Percentiles rank a stretch among this genome's conserved stretches.
These are phyloP conservation scores for Cronartium quercuum DNA, from an alignment of 1,284 basidiomycete genomes.

Conservation along the genomic window DNA sequence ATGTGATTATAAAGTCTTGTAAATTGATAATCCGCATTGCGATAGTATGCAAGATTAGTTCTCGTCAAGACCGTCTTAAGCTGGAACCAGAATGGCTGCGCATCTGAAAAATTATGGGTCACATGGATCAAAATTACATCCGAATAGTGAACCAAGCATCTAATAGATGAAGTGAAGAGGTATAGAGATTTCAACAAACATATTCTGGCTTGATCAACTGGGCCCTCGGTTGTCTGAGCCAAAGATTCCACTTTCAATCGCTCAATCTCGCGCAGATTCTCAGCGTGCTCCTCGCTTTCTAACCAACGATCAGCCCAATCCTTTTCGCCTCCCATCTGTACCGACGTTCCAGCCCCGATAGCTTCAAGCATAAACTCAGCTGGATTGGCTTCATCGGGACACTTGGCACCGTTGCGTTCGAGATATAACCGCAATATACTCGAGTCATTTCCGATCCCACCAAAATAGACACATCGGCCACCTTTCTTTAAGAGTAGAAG, in stretches of 20 bases:
- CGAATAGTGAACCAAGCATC: too few relatives aligned
- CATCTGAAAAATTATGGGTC: too few relatives aligned
- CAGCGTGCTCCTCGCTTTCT: conserved; percentile 48
- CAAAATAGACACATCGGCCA: conserved; percentile 57
- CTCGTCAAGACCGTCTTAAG: conserved; percentile 65
- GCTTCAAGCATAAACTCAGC: conserved; percentile 53
- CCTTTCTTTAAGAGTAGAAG: conserved; percentile 54
- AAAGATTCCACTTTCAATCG: conserved; percentile 42
- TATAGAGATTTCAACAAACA: too few relatives aligned
- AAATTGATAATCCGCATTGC: conserved; percentile 51
- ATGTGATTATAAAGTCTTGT: conserved; percentile 47
- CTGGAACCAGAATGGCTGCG: conserved; percentile 74
- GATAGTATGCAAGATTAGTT: conserved; percentile 71
- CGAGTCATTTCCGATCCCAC: conserved; percentile 56
- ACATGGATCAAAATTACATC: too few relatives aligned
- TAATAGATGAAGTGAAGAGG: too few relatives aligned
- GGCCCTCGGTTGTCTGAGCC: conserved; percentile 48
- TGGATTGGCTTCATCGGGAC: conserved; percentile 56
- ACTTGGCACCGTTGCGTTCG: conserved; percentile 53
- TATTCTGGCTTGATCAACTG: too few relatives aligned
- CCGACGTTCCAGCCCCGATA: conserved; percentile 67
- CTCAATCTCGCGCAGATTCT: conserved; percentile 51
- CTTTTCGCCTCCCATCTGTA: conserved; percentile 57
- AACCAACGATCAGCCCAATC: conserved; percentile 73
- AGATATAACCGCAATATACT: conserved; percentile 56